Percentiles rank a stretch among this genome's conserved stretches.
Conservation (phyloP, 2,329 filamentous ascomycete genomes). For the Calcarisporium arbuscula region DNA sequence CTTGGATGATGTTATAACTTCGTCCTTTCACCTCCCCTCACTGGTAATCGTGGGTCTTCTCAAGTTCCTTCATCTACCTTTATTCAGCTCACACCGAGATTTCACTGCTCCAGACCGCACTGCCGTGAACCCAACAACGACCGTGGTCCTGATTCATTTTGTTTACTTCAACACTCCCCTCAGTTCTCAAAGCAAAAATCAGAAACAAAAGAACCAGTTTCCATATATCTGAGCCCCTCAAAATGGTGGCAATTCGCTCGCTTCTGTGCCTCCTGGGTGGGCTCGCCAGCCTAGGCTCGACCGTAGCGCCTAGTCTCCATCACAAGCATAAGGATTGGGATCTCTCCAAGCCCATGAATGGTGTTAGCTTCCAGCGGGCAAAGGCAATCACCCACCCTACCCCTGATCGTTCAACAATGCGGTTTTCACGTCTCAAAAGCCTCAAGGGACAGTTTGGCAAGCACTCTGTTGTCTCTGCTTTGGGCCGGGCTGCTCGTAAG, state of each 20-base stretch:
- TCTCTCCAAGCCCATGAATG: constrained; percentile 28
- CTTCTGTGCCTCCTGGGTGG: constrained; percentile 8
- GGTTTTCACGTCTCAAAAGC: constrained; percentile 26
- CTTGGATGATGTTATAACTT: too few species aligned
- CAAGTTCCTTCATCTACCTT: too few species aligned
- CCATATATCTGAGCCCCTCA: background rate
- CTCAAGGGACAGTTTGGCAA: constrained; percentile 17
- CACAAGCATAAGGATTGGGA: constrained; percentile 20
- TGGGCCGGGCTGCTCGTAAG: constrained; percentile 16
- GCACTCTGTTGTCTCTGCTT: constrained; percentile 23
- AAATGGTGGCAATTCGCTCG: constrained; percentile 1
- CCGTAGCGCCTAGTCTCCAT: constrained; percentile 1
- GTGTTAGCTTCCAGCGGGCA: constrained; percentile 29
- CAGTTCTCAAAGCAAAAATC: too few species aligned
- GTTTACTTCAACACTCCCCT: too few species aligned
- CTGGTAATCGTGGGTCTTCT: too few species aligned
- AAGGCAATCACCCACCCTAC: constrained; percentile 20
- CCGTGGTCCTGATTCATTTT: too few species aligned
- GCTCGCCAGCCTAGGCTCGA: constrained; percentile 3
- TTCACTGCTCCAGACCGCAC: too few species aligned
- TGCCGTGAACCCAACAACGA: too few species aligned
- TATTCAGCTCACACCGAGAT: too few species aligned
- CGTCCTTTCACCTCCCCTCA: too few species aligned
- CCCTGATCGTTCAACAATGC: constrained; percentile 20
- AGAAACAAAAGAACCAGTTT: too few species aligned